Percentiles rank a stretch among this genome's conserved stretches.
Conservation (phyloP, 2,329 filamentous ascomycete genomes). For the Echinosphaeria canescens region DNA sequence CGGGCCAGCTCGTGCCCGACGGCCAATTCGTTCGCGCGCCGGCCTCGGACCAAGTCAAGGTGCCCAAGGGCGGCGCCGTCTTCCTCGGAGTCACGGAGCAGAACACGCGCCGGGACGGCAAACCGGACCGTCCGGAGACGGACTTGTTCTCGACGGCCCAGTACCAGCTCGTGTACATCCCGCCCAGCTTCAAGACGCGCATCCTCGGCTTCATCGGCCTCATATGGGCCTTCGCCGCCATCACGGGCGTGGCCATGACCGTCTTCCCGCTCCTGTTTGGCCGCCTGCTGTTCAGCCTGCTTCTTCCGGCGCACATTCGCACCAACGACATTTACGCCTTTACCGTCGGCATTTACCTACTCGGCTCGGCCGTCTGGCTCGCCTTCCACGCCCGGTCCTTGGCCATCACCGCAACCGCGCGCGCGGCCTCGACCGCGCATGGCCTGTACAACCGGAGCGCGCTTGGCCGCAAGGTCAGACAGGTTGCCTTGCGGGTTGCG, state of each 20-base stretch:
- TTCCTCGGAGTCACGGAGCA: constrained; percentile 57
- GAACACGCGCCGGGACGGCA: constrained; percentile 41
- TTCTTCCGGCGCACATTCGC: constrained; percentile 49
- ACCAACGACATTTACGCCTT: constrained; percentile 97
- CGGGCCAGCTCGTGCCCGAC: constrained; percentile 37
- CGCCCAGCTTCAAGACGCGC: constrained; percentile 62
- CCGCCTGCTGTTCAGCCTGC: constrained; percentile 48
- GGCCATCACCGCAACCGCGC: constrained; percentile 8
- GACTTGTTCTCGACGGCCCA: constrained; percentile 33
- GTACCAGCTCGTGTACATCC: constrained; percentile 59
- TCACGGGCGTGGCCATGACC: constrained; percentile 68
- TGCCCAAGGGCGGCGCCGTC: constrained; percentile 63
- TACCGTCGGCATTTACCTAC: constrained; percentile 67
- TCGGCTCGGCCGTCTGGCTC: constrained; percentile 47
- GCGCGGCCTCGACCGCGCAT: constrained; percentile 8
- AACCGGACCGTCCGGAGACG: constrained; percentile 27
- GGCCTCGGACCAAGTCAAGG: constrained; percentile 84
- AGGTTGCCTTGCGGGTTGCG: constrained; percentile 10
- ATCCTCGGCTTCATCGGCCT: constrained; percentile 71
- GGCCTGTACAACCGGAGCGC: constrained; percentile 10
- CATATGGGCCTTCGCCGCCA: constrained; percentile 84
- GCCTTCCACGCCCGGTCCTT: constrained; percentile 25
- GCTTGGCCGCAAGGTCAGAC: constrained; percentile 9
- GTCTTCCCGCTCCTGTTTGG: constrained; percentile 76
- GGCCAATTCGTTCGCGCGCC: constrained; percentile 83